These are phyloP conservation scores for Fragaria iinumae DNA, from an alignment of 306 rosid genomes.

Conservation along the genomic window DNA sequence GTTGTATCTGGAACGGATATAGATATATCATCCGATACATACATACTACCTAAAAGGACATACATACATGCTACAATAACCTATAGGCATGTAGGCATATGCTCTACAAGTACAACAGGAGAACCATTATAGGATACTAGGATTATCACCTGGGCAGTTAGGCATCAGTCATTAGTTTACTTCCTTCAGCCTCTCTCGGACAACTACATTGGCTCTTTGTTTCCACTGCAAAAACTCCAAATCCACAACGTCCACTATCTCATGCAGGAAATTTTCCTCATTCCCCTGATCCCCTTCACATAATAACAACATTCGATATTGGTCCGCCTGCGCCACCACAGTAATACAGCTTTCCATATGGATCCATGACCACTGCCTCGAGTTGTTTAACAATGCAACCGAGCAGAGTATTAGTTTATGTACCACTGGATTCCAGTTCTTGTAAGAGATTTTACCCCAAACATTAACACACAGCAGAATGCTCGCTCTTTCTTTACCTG, in stretches of 20 bases:
- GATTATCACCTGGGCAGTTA: no score
- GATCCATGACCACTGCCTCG: neutral
- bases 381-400: neutral
- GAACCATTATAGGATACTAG: neutral
- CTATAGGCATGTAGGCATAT: neutral
- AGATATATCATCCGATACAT: neutral
- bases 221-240: neutral
- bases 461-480: neutral
- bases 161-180: neutral
- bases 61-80: neutral
- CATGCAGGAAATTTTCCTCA: neutral
- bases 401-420: neutral
- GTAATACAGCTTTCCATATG: neutral
- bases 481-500: neutral
- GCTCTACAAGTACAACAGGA: neutral
- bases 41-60: neutral
- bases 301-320: neutral
- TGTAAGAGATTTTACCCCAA: neutral
- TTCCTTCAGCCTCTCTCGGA: neutral
- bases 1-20: neutral
- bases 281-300: neutral
- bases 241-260: neutral
- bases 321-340: neutral
- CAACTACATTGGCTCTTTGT: neutral
- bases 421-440: neutral